Evolutionary conservation across 129 eudicot genomes (phyloP).

Genomic region (Flaveria trinervia): DNA sequence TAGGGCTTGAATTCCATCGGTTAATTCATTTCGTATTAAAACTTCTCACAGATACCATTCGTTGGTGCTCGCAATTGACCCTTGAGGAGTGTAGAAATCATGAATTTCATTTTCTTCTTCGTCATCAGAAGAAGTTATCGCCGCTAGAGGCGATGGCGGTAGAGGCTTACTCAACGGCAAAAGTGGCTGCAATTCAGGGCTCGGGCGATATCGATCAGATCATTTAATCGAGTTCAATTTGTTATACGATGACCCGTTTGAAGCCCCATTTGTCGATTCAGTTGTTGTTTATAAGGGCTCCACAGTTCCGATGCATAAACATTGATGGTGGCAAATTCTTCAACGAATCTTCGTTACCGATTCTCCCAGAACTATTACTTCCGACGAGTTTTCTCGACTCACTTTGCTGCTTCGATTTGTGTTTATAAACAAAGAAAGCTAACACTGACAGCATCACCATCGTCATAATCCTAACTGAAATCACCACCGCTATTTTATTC

Average conservation of each 20-base stretch:
- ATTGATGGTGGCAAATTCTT: conserved; percentile 58
- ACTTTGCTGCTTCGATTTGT: conserved; percentile 41
- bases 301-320: conserved; percentile 79
- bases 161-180: conserved; percentile 64
- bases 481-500: conserved; percentile 74
- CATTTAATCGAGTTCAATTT: conserved; percentile 59
- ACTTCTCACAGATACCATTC: conserved; percentile 56
- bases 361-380: conserved; percentile 35
- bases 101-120: conserved; percentile 62
- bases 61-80: conserved; percentile 74
- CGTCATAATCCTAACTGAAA: conserved; percentile 75
- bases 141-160: conserved; percentile 58
- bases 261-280: conserved; percentile 41
- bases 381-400: conserved; percentile 69
- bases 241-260: conserved; percentile 65
- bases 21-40: conserved; percentile 31
- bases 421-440: conserved; percentile 71
- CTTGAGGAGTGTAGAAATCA: conserved; percentile 90
- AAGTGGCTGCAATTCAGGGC: conserved; percentile 93
- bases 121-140: conserved; percentile 62
- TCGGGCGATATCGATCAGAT: conserved; percentile 80
- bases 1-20: conserved; percentile 24
- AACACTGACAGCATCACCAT: conserved; percentile 80
- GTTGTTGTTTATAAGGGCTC: conserved; percentile 63
- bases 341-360: conserved; percentile 40